Evolutionary conservation across 1,139 yeast genomes (phyloP).

Genomic region (Candida freyschussii): DNA sequence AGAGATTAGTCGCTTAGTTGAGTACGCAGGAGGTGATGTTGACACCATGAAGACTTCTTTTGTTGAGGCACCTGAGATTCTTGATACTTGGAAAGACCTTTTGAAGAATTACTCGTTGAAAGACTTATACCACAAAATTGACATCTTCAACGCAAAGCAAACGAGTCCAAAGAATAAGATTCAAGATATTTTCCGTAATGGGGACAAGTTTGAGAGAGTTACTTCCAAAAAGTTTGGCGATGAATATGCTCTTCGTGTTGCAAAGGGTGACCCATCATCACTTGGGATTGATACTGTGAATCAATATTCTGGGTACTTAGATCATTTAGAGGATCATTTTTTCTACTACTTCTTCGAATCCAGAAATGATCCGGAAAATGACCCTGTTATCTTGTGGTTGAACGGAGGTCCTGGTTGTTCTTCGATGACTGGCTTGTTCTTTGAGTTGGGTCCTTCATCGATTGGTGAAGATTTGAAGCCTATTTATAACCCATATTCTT

Average conservation of each 20-base stretch:
- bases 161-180: constrained; percentile 14
- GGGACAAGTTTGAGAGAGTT: constrained; percentile 4
- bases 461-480: constrained; percentile 47
- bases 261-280: constrained; percentile 35
- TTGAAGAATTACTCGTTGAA: constrained; percentile 9
- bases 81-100: constrained; percentile 18
- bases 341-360: constrained; percentile 77
- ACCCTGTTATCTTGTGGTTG: constrained; percentile 65
- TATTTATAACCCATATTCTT: constrained; percentile 55
- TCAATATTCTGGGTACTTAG: constrained; percentile 64
- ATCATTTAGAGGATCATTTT: constrained; percentile 65
- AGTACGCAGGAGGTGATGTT: constrained; percentile 9
- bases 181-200: constrained; percentile 11
- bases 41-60: constrained; percentile 4
- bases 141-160: constrained; percentile 10
- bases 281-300: constrained; percentile 52
- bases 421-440: constrained; percentile 60
- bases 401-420: constrained; percentile 80
- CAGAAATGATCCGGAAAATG: constrained; percentile 59
- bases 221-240: constrained; percentile 10
- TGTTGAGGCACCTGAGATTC: constrained; percentile 10
- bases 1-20: constrained; percentile 6
- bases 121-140: constrained; percentile 11
- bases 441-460: constrained; percentile 63
- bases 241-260: constrained; percentile 36